These are phyloP conservation scores for Aaosphaeria pasadenensis DNA, from an alignment of 2,329 filamentous ascomycete species.

Conservation along the genomic window DNA sequence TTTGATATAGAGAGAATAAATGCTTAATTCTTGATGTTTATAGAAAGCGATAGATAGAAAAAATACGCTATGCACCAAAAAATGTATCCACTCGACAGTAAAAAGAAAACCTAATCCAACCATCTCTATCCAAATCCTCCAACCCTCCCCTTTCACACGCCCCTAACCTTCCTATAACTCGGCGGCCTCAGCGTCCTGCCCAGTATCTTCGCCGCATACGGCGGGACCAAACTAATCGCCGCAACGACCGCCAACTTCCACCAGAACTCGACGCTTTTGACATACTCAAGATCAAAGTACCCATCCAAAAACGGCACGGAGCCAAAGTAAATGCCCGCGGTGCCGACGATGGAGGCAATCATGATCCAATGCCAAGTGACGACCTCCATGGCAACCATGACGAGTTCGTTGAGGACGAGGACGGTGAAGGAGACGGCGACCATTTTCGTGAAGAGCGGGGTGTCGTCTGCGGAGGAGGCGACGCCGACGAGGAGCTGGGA, in stretches of 20 bases:
- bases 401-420: constrained; percentile 86
- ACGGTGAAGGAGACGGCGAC: constrained; percentile 90
- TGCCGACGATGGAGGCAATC: constrained; percentile 80
- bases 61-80: not conserved
- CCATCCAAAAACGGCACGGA: constrained; percentile 80
- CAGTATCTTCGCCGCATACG: constrained; percentile 83
- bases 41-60: not conserved
- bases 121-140: not conserved
- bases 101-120: not conserved
- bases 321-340: constrained; percentile 74
- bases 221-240: constrained; percentile 78
- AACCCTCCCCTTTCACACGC: constrained; percentile 42
- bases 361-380: constrained; percentile 96
- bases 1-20: no score
- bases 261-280: constrained; percentile 76
- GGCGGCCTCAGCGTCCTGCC: constrained; percentile 83
- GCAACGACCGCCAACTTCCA: constrained; percentile 84
- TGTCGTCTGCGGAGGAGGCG: constrained; percentile 8
- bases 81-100: no score
- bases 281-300: constrained; percentile 85
- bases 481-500: constrained; percentile 82
- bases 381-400: constrained; percentile 96
- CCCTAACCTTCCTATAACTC: constrained; percentile 90
- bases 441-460: constrained; percentile 55
- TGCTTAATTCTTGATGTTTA: no score